Percentiles rank a stretch among this genome's conserved stretches.
phyloP scores from a whole-genome alignment of 2,329 filamentous ascomycete species.

The Trichoderma sp. region DNA sequence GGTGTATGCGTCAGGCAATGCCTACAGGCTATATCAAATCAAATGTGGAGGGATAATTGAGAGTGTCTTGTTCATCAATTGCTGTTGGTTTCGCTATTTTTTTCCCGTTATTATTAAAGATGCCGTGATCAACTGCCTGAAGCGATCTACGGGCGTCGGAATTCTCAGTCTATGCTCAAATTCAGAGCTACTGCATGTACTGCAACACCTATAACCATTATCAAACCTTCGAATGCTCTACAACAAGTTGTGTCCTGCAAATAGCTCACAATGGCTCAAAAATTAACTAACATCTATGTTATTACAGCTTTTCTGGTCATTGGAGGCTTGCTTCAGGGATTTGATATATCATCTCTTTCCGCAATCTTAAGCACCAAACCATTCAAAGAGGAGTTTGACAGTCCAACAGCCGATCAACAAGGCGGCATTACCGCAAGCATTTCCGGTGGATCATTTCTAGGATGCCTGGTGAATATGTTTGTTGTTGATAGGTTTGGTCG shows the following conservation, averaged over 20 bases:
- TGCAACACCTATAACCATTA: neutral
- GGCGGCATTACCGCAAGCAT: constrained; percentile 15
- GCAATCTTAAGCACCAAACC: constrained; percentile 7
- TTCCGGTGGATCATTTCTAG: constrained; percentile 8
- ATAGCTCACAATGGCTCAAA: neutral
- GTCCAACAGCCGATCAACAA: constrained; percentile 12
- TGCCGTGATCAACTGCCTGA: neutral
- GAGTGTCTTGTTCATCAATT: neutral
- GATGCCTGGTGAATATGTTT: constrained; percentile 9
- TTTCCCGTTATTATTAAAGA: neutral
- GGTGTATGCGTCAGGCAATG: neutral
- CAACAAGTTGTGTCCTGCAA: neutral
- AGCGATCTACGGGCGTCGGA: neutral
- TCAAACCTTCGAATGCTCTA: neutral
- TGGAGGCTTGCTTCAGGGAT: constrained; percentile 6
- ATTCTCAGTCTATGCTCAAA: neutral
- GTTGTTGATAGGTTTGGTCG: constrained; percentile 6
- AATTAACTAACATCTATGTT: constrained; percentile 1
- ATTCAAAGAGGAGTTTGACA: constrained; percentile 7
- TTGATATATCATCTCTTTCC: constrained; percentile 17
- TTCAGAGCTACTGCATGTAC: neutral
- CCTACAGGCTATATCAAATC: neutral
- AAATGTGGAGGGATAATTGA: neutral
- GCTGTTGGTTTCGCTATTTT: neutral
- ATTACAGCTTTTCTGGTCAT: constrained; percentile 14